Evolutionary conservation across 306 rosid genomes (phyloP).

Genomic region (Alnus glutinosa): DNA sequence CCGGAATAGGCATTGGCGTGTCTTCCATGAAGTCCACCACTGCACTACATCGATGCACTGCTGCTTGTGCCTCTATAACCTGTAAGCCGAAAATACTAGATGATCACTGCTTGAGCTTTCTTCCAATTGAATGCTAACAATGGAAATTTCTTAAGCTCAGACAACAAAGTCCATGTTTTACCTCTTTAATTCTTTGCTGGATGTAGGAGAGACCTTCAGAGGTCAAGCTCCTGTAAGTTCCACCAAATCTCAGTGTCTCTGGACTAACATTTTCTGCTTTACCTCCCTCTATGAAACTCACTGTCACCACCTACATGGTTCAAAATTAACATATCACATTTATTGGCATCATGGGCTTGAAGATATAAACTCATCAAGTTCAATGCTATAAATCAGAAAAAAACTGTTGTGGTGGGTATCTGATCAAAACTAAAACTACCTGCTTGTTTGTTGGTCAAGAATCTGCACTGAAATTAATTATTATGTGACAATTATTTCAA

Average conservation of each 20-base stretch:
- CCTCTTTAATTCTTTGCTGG: conserved; percentile 46
- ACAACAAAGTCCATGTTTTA: background rate
- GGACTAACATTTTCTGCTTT: conserved; percentile 34
- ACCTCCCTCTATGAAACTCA: conserved; percentile 40
- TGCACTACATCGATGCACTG: conserved; percentile 36
- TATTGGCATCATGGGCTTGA: background rate
- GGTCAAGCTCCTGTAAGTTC: conserved; percentile 43
- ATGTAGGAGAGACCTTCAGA: conserved; percentile 35
- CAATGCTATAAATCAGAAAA: too few species aligned
- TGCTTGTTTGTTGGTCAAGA: too few species aligned
- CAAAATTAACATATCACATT: background rate
- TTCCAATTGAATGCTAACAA: background rate
- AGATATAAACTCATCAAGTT: too few species aligned
- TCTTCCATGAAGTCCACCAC: conserved; percentile 51
- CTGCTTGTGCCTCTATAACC: conserved; percentile 44
- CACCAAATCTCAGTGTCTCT: conserved; percentile 31
- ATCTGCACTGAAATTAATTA: too few species aligned
- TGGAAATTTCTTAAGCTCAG: background rate
- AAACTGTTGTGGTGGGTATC: background rate
- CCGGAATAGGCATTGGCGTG: conserved; percentile 38
- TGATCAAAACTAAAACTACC: too few species aligned
- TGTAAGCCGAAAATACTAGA: conserved; percentile 11
- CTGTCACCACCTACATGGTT: conserved; percentile 40
- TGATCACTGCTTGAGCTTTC: too few species aligned
- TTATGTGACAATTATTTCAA: too few species aligned